phyloP scores from a whole-genome alignment of 2,329 filamentous ascomycete genomes.

The Colletotrichum chlorophyti region DNA sequence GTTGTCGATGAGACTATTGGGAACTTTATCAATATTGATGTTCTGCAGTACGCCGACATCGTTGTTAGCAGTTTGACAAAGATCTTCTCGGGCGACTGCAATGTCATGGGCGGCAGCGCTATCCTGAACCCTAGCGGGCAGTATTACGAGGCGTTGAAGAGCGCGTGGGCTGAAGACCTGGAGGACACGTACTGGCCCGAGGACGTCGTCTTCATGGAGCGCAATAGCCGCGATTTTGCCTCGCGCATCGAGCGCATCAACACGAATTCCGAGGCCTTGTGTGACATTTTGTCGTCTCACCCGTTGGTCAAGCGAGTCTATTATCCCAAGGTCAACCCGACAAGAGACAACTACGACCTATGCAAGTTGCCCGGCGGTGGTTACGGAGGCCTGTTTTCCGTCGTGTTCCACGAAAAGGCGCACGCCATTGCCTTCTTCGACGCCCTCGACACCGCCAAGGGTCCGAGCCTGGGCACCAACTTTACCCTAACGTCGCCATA shows the following conservation, averaged over 20 bases:
- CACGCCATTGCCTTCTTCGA: constrained; percentile 87
- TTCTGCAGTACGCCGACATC: constrained; percentile 86
- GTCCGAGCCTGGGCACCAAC: constrained; percentile 94
- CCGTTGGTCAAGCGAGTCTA: constrained; percentile 76
- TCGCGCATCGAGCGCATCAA: constrained; percentile 86
- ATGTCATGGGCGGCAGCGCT: constrained; percentile 92
- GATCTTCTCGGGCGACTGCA: constrained; percentile 95
- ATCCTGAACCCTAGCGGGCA: constrained; percentile 70
- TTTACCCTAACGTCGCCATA: constrained; percentile 94
- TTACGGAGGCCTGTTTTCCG: constrained; percentile 88
- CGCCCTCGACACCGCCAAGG: constrained; percentile 85
- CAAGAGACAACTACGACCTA: constrained; percentile 77
- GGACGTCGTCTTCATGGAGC: constrained; percentile 92
- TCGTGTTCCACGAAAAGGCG: constrained; percentile 74
- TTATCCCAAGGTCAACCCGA: constrained; percentile 83
- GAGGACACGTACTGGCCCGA: constrained; percentile 95
- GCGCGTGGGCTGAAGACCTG: constrained; percentile 68
- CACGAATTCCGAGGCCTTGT: constrained; percentile 82
- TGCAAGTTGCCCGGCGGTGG: constrained; percentile 78
- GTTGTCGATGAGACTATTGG: constrained; percentile 97
- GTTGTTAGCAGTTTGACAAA: constrained; percentile 96
- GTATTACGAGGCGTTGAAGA: constrained; percentile 75
- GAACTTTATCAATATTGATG: constrained; percentile 94
- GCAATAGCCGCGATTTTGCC: constrained; percentile 93
- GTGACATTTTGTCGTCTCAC: constrained; percentile 69